Evolutionary conservation across 345 rosid species (phyloP), one percentile per base, ranked within the genome.

Genomic region (Citrus hindsii): DNA sequence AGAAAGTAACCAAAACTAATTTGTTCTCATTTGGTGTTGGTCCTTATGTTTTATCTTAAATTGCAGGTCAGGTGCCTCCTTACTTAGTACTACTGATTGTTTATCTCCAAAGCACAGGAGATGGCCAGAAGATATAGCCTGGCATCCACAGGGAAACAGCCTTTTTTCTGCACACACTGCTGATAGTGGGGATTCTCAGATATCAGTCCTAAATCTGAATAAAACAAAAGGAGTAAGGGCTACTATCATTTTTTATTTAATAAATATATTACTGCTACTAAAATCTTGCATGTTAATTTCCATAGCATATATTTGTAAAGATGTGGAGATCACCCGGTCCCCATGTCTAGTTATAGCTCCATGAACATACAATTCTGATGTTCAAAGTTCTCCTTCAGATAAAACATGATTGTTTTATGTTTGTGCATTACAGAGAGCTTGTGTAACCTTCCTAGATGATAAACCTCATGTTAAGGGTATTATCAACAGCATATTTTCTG

Each of bases 101-200:
- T 66, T 68, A 32, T 93, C 98, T 79, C 84, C 86, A 42, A 79
- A 81, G 81, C 90, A 91, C 76, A 88, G 92, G 83, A 92, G 94
- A 85, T 95, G 99, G 98, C 97, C 93, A 58, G 99, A 95, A 88
- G 99, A 95, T 84, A 82, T 92, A 72, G 91, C 93, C 28, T 95
- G 98, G 99, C 97, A 93, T 80, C 99, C 98, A 59, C 78, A 81
- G 1, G 98, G 99, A 80, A 79, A 90, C 85, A 87, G 91, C 81
- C 79, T 95, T 71, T 83, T 92, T 76, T 87, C 84, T 76, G 89
- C 82, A 73, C 92, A 92, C 79, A 86, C 85, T 78, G 98, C 96
- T 51, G 98, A 95, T 78, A 84, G 86, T 63, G 90, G 90, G 12
- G 98, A 95, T 80, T 89, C 94, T 79, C 99, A 95, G 86, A 89